These are phyloP conservation scores for Jaltomata sinuosa DNA, from an alignment of 257 asterid species.

Conservation along the genomic window DNA sequence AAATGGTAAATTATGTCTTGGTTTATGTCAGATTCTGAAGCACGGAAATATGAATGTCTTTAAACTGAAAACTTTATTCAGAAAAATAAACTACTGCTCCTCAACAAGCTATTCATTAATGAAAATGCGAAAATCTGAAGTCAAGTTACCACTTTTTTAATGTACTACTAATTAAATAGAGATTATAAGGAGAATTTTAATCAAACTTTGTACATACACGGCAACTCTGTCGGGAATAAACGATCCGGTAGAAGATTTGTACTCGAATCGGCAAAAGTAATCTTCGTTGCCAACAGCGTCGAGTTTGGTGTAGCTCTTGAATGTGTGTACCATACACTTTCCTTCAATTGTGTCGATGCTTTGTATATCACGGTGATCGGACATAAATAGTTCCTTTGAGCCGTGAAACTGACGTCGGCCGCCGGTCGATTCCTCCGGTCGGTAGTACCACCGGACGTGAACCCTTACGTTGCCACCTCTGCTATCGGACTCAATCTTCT, in stretches of 20 bases:
- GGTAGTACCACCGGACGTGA: slow-evolving; percentile 85
- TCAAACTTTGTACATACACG: slow-evolving; percentile 48
- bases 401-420: slow-evolving; percentile 94
- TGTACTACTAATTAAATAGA: not conserved
- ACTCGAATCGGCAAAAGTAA: slow-evolving; percentile 89
- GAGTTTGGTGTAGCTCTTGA: slow-evolving; percentile 80
- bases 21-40: not conserved
- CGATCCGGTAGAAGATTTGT: slow-evolving; percentile 80
- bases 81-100: not conserved
- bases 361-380: slow-evolving; percentile 85
- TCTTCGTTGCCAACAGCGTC: slow-evolving; percentile 91
- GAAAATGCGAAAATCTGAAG: not conserved
- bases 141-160: not conserved
- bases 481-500: slow-evolving; percentile 81
- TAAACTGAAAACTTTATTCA: not conserved
- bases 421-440: slow-evolving; percentile 96
- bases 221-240: slow-evolving; percentile 93
- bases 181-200: not conserved
- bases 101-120: not conserved
- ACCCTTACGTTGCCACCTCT: slow-evolving; percentile 70
- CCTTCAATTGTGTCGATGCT: slow-evolving; percentile 89
- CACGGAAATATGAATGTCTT: not conserved
- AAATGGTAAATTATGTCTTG: no score
- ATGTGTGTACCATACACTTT: slow-evolving; percentile 77
- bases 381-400: slow-evolving; percentile 77